Conservation (phyloP, 2,329 filamentous ascomycete genomes). For the Colletotrichum incanum region DNA sequence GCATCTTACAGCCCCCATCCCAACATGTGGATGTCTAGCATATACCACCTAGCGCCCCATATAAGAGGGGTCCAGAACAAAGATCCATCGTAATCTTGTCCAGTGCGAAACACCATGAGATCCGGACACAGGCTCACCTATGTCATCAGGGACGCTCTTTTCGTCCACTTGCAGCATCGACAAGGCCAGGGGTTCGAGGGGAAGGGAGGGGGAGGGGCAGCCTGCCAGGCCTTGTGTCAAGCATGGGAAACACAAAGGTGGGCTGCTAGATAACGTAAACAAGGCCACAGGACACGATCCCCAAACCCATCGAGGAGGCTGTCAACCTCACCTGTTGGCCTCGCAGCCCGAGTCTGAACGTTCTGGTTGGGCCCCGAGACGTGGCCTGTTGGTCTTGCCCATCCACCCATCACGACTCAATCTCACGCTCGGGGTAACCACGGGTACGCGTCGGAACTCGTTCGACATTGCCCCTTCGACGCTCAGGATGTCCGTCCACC, state of each 20-base stretch:
- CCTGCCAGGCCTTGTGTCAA: conserved; percentile 21
- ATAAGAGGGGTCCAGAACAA: conserved; percentile 36
- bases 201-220: conserved; percentile 35
- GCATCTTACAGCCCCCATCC: conserved; percentile 25
- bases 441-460: background rate
- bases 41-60: conserved; percentile 28
- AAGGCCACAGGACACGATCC: conserved; percentile 23
- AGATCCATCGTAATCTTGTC: conserved; percentile 21
- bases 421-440: background rate
- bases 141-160: conserved; percentile 39
- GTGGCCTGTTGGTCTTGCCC: conserved; percentile 24
- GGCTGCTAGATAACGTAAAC: conserved; percentile 37
- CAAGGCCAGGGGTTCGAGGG: conserved; percentile 34
- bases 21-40: conserved; percentile 28
- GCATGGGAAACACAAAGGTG: conserved; percentile 27
- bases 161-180: conserved; percentile 34
- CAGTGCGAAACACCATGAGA: conserved; percentile 27
- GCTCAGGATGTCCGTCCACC: background rate
- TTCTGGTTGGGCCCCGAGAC: background rate
- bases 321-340: conserved; percentile 5
- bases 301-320: conserved; percentile 30
- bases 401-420: conserved; percentile 33
- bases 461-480: background rate
- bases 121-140: conserved; percentile 27
- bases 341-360: background rate